Evolutionary conservation across 2,329 filamentous ascomycete species (phyloP).

Genomic region (Zymoseptoria ardabiliae): DNA sequence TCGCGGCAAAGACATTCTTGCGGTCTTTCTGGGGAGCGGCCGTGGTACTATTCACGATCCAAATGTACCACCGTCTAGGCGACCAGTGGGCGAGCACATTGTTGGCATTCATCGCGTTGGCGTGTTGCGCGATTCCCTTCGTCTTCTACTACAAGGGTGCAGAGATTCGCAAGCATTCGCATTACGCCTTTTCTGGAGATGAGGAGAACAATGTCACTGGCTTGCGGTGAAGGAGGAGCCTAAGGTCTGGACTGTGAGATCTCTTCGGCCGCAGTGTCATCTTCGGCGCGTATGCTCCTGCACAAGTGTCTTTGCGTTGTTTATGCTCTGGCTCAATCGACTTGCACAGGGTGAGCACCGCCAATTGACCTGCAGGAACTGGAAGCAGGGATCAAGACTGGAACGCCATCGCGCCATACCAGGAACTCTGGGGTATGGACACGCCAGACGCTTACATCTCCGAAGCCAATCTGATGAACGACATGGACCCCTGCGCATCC

Average conservation of each 20-base stretch:
- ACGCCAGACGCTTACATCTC: neutral
- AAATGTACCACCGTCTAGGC: conserved; percentile 36
- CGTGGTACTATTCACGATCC: conserved; percentile 27
- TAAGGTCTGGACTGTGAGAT: neutral
- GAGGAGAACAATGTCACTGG: conserved; percentile 37
- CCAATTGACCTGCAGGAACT: neutral
- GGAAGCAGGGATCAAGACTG: neutral
- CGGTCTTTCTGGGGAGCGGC: conserved; percentile 14
- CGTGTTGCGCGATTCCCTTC: conserved; percentile 40
- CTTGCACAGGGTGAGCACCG: neutral
- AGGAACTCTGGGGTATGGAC: neutral
- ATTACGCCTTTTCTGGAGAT: conserved; percentile 61
- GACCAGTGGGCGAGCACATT: conserved; percentile 42
- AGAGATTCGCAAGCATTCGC: conserved; percentile 59
- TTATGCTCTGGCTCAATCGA: neutral
- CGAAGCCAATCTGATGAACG: neutral
- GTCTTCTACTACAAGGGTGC: conserved; percentile 74
- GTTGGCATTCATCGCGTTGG: conserved; percentile 37
- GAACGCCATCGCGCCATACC: no score
- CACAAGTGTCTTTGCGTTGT: neutral
- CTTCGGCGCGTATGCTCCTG: neutral
- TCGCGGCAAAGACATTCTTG: conserved; percentile 30
- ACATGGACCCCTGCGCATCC: neutral
- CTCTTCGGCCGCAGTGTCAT: neutral
- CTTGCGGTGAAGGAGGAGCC: conserved; percentile 9